Evolutionary conservation across 176 grass and related monocot genomes (phyloP), one percentile per base, ranked within the genome.

Genomic region (Eleusine indica): DNA sequence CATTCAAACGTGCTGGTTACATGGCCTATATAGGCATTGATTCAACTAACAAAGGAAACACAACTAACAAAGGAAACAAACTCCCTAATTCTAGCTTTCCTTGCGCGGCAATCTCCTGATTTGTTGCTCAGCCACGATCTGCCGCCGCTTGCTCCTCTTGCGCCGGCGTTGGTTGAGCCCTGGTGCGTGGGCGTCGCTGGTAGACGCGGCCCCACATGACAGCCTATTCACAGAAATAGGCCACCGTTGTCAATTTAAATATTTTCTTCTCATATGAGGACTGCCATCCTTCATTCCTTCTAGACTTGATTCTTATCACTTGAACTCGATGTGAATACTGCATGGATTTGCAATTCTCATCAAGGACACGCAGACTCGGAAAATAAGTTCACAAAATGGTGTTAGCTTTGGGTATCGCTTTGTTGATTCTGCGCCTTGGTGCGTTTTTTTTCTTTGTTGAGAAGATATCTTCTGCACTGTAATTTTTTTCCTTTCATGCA

Each of bases 321-420:
- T 19, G n/a, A 21, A 52, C 22, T 77, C 13, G 42, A 21, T n/a
- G 46, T 7, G 22, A 46, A 46, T 28, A 70, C 21, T 68, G 25
- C 79, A 77, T 73, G 37, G 80, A 66, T 78, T 43, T 78, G 52
- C 5, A 0, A 46, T 71, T 85, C 57, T 66, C 54, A 65, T 52
- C 49, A 68, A 86, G 35, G 25, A n/a, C 38, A 46, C 2, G 3
- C 22, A 35, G 37, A 73, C 46, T 64, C 21, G 66, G 42, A 64
- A 72, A 7, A 74, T 44, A 68, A 68, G 49, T 37, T 28, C 65
- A 71, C 18, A 69, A 54, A 0, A 1, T 61, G 18, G 53, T 81
- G 18, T 80, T 60, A 28, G 1, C 40, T 46, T 81, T 11, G 15
- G 9, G 40, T 46, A 48, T 73, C 22, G 42, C 18, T 44, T 57